Evolutionary conservation across 495 filamentous ascomycete genomes (phyloP), one percentile per base, ranked within the genome.

Genomic region (Penicillium cosmopolitanum): DNA sequence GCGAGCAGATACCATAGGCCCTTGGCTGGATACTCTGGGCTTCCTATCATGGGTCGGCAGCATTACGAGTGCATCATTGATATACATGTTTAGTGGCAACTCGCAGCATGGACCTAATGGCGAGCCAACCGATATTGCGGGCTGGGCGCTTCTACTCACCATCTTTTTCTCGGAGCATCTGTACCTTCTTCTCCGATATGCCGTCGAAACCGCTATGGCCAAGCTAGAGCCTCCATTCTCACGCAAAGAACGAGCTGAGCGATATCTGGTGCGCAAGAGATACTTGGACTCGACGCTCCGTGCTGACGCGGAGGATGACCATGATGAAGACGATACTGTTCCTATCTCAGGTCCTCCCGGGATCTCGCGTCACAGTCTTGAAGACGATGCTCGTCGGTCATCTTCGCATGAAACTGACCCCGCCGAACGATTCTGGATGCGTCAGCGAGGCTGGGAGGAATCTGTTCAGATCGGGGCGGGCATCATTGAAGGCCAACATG

Each of bases 1-100:
- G 73, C 86, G 95, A 13, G 88, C 91, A 2, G 96, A 98, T 71
- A 92, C 89, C 3, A 98, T 98, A 63, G 95, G 95, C 0, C 93
- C 95, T 1, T 98, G 95, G 95, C 82, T 98, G 11, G 87, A 92
- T 56, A 87, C 87, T 16, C 81, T 98, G 3, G 87, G 87, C 2
- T 96, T 98, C 74, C 74, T 98, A 4, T 86, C 92, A 11, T 98
- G 95, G 95, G 80, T 96, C 5, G 95, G 95, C 52, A 93, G 87
- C 64, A 80, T 98, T 60, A 93, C 91, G 16, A 89, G 87, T 42
- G 84, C 93, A 0, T 93, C 92, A 0, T 76, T 98, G 0, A 85
- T 96, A 0, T 97, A 93, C 71, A 84, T 98, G 58, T 98, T 97
- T 77, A 85, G 86, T 40, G 66, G 68, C 60, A 86, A 87, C 58